phyloP scores from a whole-genome alignment of 1,139 yeast species.

The Kluyveromyces sp. region DNA sequence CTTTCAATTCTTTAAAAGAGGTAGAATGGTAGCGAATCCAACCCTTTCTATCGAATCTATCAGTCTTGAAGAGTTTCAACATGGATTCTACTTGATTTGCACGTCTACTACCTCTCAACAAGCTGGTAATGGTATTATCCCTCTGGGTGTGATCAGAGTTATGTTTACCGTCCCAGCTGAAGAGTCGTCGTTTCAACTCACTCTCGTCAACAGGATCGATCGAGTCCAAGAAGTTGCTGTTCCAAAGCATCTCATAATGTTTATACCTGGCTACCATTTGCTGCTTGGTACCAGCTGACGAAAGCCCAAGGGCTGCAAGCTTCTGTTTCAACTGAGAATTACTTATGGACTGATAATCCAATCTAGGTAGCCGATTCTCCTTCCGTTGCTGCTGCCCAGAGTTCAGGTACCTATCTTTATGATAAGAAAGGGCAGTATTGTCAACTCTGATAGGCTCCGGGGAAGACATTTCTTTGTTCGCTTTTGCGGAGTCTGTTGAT shows the following conservation, averaged over 20 bases:
- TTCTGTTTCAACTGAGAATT: constrained; percentile 58
- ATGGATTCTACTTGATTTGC: constrained; percentile 18
- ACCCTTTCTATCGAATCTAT: constrained; percentile 36
- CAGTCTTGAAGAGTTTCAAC: constrained; percentile 26
- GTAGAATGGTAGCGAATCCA: constrained; percentile 47
- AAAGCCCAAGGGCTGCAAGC: constrained; percentile 47
- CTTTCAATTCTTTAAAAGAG: constrained; percentile 48
- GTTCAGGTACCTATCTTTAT: constrained; percentile 22
- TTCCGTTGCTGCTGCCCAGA: constrained; percentile 16
- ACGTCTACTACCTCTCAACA: constrained; percentile 21
- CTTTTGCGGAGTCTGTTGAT: neutral
- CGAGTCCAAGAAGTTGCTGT: constrained; percentile 72
- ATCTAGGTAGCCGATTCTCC: constrained; percentile 41
- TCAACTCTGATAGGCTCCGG: neutral
- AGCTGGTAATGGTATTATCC: constrained; percentile 20
- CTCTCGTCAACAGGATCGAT: constrained; percentile 53
- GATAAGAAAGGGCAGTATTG: constrained; percentile 9
- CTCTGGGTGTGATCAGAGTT: constrained; percentile 16
- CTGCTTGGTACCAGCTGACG: constrained; percentile 54
- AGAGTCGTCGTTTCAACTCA: constrained; percentile 48
- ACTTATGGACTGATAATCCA: constrained; percentile 55
- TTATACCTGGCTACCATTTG: constrained; percentile 66
- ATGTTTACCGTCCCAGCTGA: constrained; percentile 58
- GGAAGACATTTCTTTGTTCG: neutral
- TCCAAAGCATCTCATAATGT: constrained; percentile 74